phyloP scores from a whole-genome alignment of 768 basidiomycete genomes.

The Clitopilus passeckerianus region DNA sequence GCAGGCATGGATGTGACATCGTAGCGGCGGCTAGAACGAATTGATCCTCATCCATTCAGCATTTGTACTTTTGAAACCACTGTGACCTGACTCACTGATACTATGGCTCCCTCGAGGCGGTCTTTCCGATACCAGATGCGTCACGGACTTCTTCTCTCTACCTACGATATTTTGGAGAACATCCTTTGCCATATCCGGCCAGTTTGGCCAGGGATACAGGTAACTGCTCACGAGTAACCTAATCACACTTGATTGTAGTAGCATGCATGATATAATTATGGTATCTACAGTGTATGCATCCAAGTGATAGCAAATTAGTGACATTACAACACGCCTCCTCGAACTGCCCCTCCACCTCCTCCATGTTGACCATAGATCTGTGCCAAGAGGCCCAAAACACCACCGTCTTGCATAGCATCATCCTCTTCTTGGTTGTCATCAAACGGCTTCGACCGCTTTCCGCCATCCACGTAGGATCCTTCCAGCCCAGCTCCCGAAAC shows the following conservation, averaged over 20 bases:
- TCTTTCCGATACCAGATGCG: too few relatives aligned
- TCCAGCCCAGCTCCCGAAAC: slow-evolving; percentile 56
- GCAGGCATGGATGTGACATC: too few relatives aligned
- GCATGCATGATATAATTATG: background rate
- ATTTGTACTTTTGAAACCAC: too few relatives aligned
- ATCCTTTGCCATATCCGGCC: too few relatives aligned
- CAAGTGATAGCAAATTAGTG: background rate
- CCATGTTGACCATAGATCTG: slow-evolving; percentile 77
- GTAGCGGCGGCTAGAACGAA: too few relatives aligned
- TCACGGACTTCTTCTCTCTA: too few relatives aligned
- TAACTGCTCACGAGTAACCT: too few relatives aligned
- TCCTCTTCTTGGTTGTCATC: slow-evolving; percentile 53
- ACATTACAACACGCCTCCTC: slow-evolving; percentile 31
- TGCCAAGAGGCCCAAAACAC: slow-evolving; percentile 79
- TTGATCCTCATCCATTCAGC: too few relatives aligned
- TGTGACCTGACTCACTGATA: too few relatives aligned
- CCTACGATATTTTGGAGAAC: too few relatives aligned
- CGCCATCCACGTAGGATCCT: slow-evolving; percentile 74
- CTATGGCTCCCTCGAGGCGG: too few relatives aligned
- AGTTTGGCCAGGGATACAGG: too few relatives aligned
- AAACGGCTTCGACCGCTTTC: slow-evolving; percentile 33
- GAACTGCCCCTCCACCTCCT: slow-evolving; percentile 35
- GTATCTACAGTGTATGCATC: background rate
- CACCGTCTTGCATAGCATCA: slow-evolving; percentile 68
- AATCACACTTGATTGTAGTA: background rate